Evolutionary conservation across 306 rosid species (phyloP).

Genomic region (apple (Malus domestica)): ASM211411v1 NC_041792.1:549001-549500

Average conservation of each 20-base stretch:
- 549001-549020: constrained; percentile 64
- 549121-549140: not conserved
- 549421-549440: constrained; percentile 62
- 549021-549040: constrained; percentile 79
- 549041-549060: constrained; percentile 70
- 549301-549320: constrained; percentile 60
- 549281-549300: constrained; percentile 95
- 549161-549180: no score
- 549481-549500: constrained; percentile 60
- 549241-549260: constrained; percentile 79
- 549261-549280: constrained; percentile 78
- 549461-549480: constrained; percentile 73
- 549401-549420: constrained; percentile 70
- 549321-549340: constrained; percentile 56
- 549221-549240: constrained; percentile 43
- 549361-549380: constrained; percentile 86
- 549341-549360: constrained; percentile 82
- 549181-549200: no score
- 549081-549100: constrained; percentile 23
- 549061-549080: constrained; percentile 87
- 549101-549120: not conserved
- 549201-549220: no score
- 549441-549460: constrained; percentile 41
- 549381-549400: constrained; percentile 73
- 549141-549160: not conserved